A percentile compares a stretch with the other conserved stretches of the same genome.
phyloP scores from a whole-genome alignment of 805 yeast genomes.

The Metschnikowia rubicola region DNA sequence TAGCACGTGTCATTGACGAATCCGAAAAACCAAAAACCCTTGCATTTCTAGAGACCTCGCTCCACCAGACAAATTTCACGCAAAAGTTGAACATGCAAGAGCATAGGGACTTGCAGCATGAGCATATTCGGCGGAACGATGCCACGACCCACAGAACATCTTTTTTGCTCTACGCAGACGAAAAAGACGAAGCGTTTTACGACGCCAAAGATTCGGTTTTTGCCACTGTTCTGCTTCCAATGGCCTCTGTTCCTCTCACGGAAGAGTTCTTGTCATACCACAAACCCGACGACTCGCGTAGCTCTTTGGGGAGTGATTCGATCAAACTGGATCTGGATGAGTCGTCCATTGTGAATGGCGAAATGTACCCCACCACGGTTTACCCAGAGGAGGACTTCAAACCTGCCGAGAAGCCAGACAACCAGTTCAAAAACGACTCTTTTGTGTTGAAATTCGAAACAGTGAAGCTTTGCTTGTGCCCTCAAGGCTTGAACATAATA shows the following conservation, averaged over 20 bases:
- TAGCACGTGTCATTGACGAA: conserved; percentile 25
- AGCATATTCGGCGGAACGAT: conserved; percentile 68
- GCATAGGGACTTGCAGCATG: conserved; percentile 53
- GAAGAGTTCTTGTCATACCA: conserved; percentile 19
- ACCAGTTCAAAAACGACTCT: conserved; percentile 50
- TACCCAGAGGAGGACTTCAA: conserved; percentile 31
- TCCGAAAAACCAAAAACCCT: conserved; percentile 17
- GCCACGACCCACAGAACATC: conserved; percentile 80
- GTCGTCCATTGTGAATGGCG: conserved; percentile 4
- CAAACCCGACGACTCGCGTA: not conserved
- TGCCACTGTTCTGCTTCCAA: conserved; percentile 63
- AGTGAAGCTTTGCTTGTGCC: conserved; percentile 45
- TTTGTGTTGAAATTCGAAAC: conserved; percentile 54
- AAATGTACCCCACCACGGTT: conserved; percentile 22
- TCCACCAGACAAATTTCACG: conserved; percentile 57
- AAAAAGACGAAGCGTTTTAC: conserved; percentile 47
- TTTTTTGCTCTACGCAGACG: conserved; percentile 56
- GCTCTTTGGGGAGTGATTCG: conserved; percentile 9
- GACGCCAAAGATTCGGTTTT: conserved; percentile 48
- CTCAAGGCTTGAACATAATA: conserved; percentile 39
- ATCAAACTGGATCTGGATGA: conserved; percentile 11
- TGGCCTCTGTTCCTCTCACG: conserved; percentile 57
- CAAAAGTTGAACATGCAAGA: conserved; percentile 47
- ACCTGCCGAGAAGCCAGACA: conserved; percentile 29
- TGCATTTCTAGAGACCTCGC: conserved; percentile 52